These are phyloP conservation scores for Ceratocystis colombiana DNA, from an alignment of 2,329 filamentous ascomycete genomes.

Conservation along the genomic window DNA sequence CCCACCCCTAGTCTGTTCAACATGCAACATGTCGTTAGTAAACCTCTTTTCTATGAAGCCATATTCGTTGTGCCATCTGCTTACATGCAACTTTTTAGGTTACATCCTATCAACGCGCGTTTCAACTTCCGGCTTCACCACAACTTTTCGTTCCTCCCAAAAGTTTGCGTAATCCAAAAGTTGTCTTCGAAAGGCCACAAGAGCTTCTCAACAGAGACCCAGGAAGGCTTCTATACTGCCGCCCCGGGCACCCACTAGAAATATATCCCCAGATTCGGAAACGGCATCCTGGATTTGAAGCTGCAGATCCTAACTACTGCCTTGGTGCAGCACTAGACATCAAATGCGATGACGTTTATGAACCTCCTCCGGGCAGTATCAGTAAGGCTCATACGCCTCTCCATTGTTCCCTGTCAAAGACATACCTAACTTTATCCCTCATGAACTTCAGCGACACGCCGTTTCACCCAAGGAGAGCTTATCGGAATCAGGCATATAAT, in stretches of 20 bases:
- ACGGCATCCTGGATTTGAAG: slow-evolving; percentile 10
- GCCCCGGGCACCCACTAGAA: slow-evolving; percentile 3
- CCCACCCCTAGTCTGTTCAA: slow-evolving; percentile 6
- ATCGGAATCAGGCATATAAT: slow-evolving; percentile 7
- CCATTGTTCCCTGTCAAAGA: neutral
- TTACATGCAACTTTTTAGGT: neutral
- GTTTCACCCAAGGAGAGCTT: neutral
- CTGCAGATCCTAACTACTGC: slow-evolving; percentile 3
- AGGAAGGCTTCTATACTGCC: slow-evolving; percentile 5
- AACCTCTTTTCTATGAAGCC: neutral
- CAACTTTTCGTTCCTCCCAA: neutral
- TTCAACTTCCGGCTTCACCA: neutral
- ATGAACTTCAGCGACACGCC: slow-evolving; percentile 10
- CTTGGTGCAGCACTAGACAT: slow-evolving; percentile 10
- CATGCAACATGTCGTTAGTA: neutral
- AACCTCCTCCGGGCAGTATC: neutral
- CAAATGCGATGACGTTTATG: slow-evolving; percentile 14
- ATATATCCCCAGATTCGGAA: slow-evolving; percentile 6
- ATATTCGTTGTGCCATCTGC: neutral
- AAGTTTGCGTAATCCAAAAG: neutral
- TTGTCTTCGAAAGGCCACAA: neutral
- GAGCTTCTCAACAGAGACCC: neutral
- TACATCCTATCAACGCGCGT: neutral
- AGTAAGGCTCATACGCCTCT: neutral
- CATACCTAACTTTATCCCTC: neutral